These are phyloP conservation scores for Babesia caballi DNA, from an alignment of 169 alveolate species.

Conservation along the genomic window DNA sequence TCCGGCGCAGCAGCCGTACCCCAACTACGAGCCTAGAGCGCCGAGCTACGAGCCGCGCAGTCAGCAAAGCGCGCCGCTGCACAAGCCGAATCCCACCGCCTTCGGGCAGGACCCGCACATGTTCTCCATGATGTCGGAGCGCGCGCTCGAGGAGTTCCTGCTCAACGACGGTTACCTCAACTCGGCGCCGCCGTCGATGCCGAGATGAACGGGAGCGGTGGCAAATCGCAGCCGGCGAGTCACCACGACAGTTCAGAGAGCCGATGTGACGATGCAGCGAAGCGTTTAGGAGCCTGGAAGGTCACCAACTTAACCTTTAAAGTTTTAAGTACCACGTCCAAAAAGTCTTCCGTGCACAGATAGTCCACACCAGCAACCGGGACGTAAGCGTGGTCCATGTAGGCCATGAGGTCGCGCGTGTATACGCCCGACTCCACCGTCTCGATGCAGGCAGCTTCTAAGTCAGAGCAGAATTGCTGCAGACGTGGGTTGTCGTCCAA, in stretches of 20 bases:
- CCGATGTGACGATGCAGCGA: neutral
- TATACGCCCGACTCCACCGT: conserved; percentile 86
- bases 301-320: conserved; percentile 26
- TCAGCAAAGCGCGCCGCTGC: neutral
- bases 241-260: neutral
- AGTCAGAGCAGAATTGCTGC: conserved; percentile 76
- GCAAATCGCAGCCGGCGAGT: neutral
- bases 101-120: conserved; percentile 36
- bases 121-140: conserved; percentile 50
- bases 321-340: neutral
- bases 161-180: conserved; percentile 46
- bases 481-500: conserved; percentile 81
- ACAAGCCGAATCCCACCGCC: neutral
- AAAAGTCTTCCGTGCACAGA: neutral
- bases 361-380: neutral
- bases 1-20: neutral
- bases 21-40: neutral
- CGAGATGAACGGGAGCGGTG: conserved; percentile 11
- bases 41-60: too few species aligned
- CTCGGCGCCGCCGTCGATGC: conserved; percentile 53
- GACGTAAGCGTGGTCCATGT: neutral
- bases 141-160: conserved; percentile 54
- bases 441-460: conserved; percentile 84
- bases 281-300: conserved; percentile 8
- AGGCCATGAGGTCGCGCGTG: conserved; percentile 86